Percentiles rank a stretch among this genome's conserved stretches.
Conservation (phyloP, 129 eudicot species). For the Flaveria robusta region DNA sequence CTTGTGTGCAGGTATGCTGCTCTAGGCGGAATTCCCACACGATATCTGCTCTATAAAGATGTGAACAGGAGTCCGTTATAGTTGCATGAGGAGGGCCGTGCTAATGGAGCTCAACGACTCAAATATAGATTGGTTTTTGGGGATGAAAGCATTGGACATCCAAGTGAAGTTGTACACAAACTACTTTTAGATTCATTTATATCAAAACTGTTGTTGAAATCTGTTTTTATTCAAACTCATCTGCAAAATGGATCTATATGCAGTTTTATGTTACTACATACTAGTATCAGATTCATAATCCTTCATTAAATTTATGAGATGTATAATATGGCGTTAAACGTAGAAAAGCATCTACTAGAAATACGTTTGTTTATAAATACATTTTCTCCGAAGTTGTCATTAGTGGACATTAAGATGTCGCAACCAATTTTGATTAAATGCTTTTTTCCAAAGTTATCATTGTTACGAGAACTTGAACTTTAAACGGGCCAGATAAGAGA, state of each 20-base stretch:
- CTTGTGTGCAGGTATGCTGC: slow-evolving; percentile 92
- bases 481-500: too few relatives aligned
- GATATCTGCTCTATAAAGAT: slow-evolving; percentile 91
- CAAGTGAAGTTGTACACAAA: slow-evolving; percentile 12
- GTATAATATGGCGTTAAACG: too few relatives aligned
- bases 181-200: background rate
- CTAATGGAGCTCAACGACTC: slow-evolving; percentile 8
- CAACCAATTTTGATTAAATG: too few relatives aligned
- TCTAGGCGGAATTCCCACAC: slow-evolving; percentile 74
- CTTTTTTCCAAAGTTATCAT: too few relatives aligned
- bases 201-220: background rate
- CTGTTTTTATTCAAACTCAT: background rate
- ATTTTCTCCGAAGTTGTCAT: too few relatives aligned
- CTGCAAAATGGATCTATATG: background rate
- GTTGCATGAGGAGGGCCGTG: slow-evolving; percentile 6
- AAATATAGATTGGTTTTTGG: slow-evolving; percentile 12
- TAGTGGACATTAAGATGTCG: too few relatives aligned
- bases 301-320: too few relatives aligned
- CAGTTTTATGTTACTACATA: background rate
- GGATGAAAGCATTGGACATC: slow-evolving; percentile 21
- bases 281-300: background rate
- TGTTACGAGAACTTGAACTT: too few relatives aligned
- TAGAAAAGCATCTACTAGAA: too few relatives aligned
- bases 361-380: too few relatives aligned
- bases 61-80: slow-evolving; percentile 84